Evolutionary conservation across 2,329 filamentous ascomycete genomes (phyloP), one percentile per base, ranked within the genome.

Genomic region (Capronia epimyces): DNA sequence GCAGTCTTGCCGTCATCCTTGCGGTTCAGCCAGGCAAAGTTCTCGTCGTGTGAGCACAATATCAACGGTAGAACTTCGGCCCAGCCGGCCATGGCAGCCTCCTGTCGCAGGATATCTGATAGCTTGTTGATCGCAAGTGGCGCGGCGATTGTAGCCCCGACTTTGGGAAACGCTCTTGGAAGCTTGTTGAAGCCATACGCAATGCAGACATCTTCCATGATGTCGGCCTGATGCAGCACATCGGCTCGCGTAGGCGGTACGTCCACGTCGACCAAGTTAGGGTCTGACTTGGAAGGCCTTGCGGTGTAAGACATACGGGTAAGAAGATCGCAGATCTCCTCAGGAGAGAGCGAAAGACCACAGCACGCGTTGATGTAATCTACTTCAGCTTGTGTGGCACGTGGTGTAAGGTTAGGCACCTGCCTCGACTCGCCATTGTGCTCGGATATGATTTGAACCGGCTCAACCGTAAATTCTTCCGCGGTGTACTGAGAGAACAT

Each of bases 151-250:
- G 89, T 93, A 49, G 85, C 86, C 20, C 87, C 86, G 65, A 89
- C 90, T 69, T 84, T 89, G 7, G 90, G 89, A 64, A 91, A 89
- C 43, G 85, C 83, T 46, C 89, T 84, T 1, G 91, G 90, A 15
- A 98, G 83, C 57, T 87, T 89, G 77, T 98, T 98, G 80, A 95
- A 98, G 59, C 94, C 93, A 69, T 97, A 96, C 46, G 89, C 89
- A 59, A 98, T 93, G 34, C 89, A 93, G 16, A 94, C 84, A 66
- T 98, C 94, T 73, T 98, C 93, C 91, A 98, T 98, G 61, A 98
- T 87, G 67, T 98, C 93, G 63, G 89, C 94, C 66, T 96, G 87
- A 70, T 98, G 93, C 25, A 98, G 82, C 36, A 98, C 85, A 68
- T 98, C 93, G 42, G 93, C 91, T 56, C 93, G 82, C 41, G 90